Percentiles rank a stretch among this genome's conserved stretches.
Conservation (phyloP, 306 rosid genomes). For the Arachis stenosperma region DNA sequence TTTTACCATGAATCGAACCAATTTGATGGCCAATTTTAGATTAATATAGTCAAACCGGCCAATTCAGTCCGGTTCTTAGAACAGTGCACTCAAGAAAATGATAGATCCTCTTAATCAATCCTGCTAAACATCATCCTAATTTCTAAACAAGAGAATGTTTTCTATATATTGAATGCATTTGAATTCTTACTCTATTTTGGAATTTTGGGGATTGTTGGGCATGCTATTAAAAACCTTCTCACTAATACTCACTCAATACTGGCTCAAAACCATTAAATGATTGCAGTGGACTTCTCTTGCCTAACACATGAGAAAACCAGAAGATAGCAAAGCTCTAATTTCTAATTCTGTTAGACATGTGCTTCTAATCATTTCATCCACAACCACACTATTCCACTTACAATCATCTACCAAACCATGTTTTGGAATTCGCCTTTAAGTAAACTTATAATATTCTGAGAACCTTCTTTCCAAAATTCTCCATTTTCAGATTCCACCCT, state of each 20-base stretch:
- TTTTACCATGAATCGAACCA: too few species aligned
- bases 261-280: slow-evolving; percentile 19
- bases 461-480: slow-evolving; percentile 17
- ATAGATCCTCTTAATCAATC: too few species aligned
- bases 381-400: slow-evolving; percentile 5
- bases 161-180: too few species aligned
- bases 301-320: slow-evolving; percentile 26
- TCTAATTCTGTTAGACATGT: slow-evolving; percentile 9
- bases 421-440: slow-evolving; percentile 7
- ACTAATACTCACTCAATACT: not conserved
- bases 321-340: slow-evolving; percentile 11
- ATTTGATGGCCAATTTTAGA: too few species aligned
- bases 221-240: not conserved
- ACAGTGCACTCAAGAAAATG: too few species aligned
- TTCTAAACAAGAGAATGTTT: too few species aligned
- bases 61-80: too few species aligned
- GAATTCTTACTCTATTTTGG: too few species aligned
- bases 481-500: slow-evolving; percentile 14
- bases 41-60: too few species aligned
- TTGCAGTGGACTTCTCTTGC: slow-evolving; percentile 30
- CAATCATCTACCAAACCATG: slow-evolving; percentile 9
- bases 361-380: slow-evolving; percentile 33
- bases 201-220: too few species aligned
- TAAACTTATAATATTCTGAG: slow-evolving; percentile 15
- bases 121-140: too few species aligned